Percentiles rank a stretch among this genome's conserved stretches.
Conservation (phyloP, 768 basidiomycete genomes). For the Pleurotus cornucopiae region DNA sequence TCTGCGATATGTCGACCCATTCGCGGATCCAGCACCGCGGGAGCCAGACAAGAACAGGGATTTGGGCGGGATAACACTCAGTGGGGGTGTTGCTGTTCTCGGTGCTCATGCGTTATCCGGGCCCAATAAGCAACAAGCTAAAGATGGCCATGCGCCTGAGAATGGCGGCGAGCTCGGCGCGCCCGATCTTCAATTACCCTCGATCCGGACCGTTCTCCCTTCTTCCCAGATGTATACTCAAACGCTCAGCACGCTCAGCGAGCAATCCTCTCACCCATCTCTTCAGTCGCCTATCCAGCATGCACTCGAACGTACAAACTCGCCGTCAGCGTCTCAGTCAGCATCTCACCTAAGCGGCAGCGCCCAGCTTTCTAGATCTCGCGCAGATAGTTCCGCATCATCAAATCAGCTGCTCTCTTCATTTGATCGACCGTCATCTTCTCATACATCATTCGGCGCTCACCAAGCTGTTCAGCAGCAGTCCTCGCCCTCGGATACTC, state of each 20-base stretch:
- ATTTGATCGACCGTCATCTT: slow-evolving; percentile 6
- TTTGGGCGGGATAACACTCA: slow-evolving; percentile 6
- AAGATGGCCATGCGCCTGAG: not conserved
- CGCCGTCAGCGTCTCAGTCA: not conserved
- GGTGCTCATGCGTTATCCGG: slow-evolving; percentile 9
- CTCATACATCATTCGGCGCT: slow-evolving; percentile 2
- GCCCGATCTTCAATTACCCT: slow-evolving; percentile 16
- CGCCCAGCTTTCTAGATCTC: not conserved
- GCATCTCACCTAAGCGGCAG: not conserved
- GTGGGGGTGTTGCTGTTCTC: not conserved
- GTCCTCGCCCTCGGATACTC: not conserved
- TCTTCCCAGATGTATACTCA: slow-evolving; percentile 24
- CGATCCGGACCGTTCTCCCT: slow-evolving; percentile 28
- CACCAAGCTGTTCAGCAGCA: not conserved
- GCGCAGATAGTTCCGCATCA: not conserved
- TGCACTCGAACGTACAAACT: slow-evolving; percentile 15
- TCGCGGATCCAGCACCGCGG: slow-evolving; percentile 32
- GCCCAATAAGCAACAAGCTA: not conserved
- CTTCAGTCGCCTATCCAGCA: slow-evolving; percentile 17
- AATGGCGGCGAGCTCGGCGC: not conserved
- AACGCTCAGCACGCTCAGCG: slow-evolving; percentile 34
- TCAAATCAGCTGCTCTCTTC: slow-evolving; percentile 1
- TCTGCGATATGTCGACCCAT: slow-evolving; percentile 45
- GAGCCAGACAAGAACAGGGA: slow-evolving; percentile 4
- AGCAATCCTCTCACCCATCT: slow-evolving; percentile 30